Conservation (phyloP, 2,329 filamentous ascomycete species). For the Colletotrichum trifolii region DNA sequence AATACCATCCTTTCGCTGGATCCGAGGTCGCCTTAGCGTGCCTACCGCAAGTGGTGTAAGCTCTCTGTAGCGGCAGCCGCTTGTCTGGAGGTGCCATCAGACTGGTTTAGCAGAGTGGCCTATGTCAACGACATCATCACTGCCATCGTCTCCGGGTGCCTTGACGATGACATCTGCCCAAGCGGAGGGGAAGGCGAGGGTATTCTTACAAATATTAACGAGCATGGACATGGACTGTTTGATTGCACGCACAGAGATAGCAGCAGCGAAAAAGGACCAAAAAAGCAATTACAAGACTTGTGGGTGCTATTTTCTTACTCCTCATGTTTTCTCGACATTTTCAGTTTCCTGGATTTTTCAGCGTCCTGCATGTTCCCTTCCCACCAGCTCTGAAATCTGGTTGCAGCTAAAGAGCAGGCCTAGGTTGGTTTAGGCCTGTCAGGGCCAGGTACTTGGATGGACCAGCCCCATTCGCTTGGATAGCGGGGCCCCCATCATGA, state of each 20-base stretch:
- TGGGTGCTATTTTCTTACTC: conserved; percentile 14
- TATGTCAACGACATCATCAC: no score
- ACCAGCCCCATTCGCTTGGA: conserved; percentile 25
- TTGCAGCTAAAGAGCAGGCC: conserved; percentile 8
- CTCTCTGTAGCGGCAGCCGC: conserved; percentile 1
- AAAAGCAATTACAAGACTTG: neutral
- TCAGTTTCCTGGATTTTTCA: conserved; percentile 11
- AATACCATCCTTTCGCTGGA: neutral
- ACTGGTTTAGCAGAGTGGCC: no score
- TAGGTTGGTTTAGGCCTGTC: conserved; percentile 9
- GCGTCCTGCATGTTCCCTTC: conserved; percentile 6
- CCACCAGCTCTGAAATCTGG: conserved; percentile 1
- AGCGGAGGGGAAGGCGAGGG: no score
- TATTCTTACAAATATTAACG: conserved; percentile 12
- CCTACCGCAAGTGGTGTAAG: neutral
- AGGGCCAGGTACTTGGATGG: neutral
- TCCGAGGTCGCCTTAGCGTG: conserved; percentile 1
- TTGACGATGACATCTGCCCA: no score
- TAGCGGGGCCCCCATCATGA: conserved; percentile 32
- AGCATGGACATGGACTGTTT: no score
- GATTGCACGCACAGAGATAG: no score
- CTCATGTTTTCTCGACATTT: conserved; percentile 8
- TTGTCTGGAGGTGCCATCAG: neutral
- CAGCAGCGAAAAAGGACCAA: neutral
- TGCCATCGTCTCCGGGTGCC: no score